Evolutionary conservation across 1,284 basidiomycete genomes (phyloP), one percentile per base, ranked within the genome.

Genomic region (Trichosporon coremiiforme): DNA sequence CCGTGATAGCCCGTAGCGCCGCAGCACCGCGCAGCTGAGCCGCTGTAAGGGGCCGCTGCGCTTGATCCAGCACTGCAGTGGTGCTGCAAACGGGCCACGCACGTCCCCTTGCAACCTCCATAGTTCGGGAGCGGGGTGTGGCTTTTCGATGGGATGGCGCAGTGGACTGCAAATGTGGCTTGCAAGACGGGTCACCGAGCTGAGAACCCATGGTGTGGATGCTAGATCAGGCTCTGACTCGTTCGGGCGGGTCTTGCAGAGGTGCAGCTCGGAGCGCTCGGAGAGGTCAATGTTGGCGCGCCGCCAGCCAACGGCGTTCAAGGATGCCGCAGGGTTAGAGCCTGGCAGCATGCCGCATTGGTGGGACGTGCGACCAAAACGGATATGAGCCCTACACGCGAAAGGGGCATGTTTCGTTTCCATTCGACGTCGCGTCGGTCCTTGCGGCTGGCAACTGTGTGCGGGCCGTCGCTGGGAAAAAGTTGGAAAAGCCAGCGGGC

Each of bases 171-270:
- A 53, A 20, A 4, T 13, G 50, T 25, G 20, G 50, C 50, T 53
- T 53, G 50, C 50, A 17, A 3, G 50, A 4, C 9, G 5, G 20
- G 20, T 53, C n/a, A 53, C 50, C 25, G 41, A n/a, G 41, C 41
- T 38, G 41, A 12, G 1, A 8, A 50, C 2, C 6, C 50, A 53
- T 53, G 22, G 22, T 17, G 50, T 53, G 50, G 9, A 25, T 22
- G 22, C 50, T 2, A 25, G 20, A 8, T 7, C 8, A 8, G 50
- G 31, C 22, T 62, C 15, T 33, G 57, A 62, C 57, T 62, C 57
- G 57, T 62, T 31, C 57, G 57, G 57, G 57, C 57, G 57, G 57
- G 57, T 62, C 57, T 62, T 62, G 57, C 31, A 45, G 41, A 10
- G 15, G 12, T 45, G 36, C 57, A 33, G 57, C 57, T 33, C 29